phyloP scores from a whole-genome alignment of 164 flowering plant genomes.

The Vitis amurensis region DNA sequence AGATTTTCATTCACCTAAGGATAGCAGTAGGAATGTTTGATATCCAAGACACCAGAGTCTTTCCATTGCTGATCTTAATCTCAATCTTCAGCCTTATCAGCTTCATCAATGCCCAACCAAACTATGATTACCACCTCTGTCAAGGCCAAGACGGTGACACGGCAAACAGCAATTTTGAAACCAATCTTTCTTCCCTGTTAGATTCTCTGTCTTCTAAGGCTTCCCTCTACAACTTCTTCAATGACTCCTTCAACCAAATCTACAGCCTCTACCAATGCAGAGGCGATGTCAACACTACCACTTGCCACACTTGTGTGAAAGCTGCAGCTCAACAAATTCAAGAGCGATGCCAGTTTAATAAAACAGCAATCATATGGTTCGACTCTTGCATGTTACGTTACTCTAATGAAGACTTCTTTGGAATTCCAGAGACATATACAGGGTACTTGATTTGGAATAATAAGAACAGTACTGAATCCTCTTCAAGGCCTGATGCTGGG shows the following conservation, averaged over 20 bases:
- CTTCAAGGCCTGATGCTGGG: no score
- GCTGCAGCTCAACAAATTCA: constrained; percentile 9
- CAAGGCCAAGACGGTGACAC: neutral
- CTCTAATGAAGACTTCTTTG: constrained; percentile 10
- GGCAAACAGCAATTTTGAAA: neutral
- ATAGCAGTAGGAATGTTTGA: no score
- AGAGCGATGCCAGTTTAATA: constrained; percentile 5
- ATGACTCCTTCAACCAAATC: constrained; percentile 5
- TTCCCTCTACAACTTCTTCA: constrained; percentile 11
- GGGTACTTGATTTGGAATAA: neutral
- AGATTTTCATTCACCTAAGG: no score
- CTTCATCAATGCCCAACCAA: neutral
- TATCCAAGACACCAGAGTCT: no score
- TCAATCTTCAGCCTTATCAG: no score
- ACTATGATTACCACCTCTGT: constrained; percentile 6
- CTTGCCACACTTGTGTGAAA: constrained; percentile 19
- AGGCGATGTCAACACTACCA: constrained; percentile 15
- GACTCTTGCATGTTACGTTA: constrained; percentile 28
- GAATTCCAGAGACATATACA: neutral
- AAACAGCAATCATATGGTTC: constrained; percentile 24
- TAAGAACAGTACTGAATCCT: neutral
- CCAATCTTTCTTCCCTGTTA: constrained; percentile 7
- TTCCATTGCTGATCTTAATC: no score
- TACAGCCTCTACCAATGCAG: constrained; percentile 22
- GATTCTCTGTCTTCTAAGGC: constrained; percentile 16